phyloP scores from a whole-genome alignment of 768 basidiomycete species.

The Russula earlei region DNA sequence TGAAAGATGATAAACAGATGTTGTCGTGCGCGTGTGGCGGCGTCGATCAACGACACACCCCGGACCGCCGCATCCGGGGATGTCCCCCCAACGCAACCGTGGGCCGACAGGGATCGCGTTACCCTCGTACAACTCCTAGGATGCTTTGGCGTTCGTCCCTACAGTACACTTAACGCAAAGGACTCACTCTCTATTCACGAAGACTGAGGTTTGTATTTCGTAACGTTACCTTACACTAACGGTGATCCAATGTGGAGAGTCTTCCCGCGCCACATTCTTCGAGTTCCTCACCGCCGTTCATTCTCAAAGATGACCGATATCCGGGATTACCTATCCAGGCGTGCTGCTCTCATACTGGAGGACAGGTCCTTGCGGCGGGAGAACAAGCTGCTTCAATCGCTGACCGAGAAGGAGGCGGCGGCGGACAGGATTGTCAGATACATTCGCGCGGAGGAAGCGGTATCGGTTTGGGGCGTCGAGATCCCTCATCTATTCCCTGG shows the following conservation, averaged over 20 bases:
- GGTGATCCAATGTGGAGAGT: no score
- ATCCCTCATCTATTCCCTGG: constrained; percentile 62
- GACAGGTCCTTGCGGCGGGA: constrained; percentile 26
- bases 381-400: constrained; percentile 1
- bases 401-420: constrained; percentile 32
- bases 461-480: constrained; percentile 47
- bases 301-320: neutral
- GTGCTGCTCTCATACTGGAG: constrained; percentile 23
- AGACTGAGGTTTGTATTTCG: no score
- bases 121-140: no score
- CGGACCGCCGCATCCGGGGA: constrained; percentile 1
- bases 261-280: no score
- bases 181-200: no score
- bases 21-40: neutral
- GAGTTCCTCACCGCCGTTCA: no score
- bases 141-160: no score
- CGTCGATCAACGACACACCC: constrained; percentile 2
- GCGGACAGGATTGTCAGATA: constrained; percentile 50
- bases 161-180: no score
- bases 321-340: constrained; percentile 20
- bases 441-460: constrained; percentile 46
- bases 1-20: neutral
- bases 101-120: no score
- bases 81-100: no score
- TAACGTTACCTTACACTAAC: no score